Evolutionary conservation across 192 early-diverging fungal species (phyloP), one percentile per base, ranked within the genome.

Genomic region (Entomortierella chlamydospora): DNA sequence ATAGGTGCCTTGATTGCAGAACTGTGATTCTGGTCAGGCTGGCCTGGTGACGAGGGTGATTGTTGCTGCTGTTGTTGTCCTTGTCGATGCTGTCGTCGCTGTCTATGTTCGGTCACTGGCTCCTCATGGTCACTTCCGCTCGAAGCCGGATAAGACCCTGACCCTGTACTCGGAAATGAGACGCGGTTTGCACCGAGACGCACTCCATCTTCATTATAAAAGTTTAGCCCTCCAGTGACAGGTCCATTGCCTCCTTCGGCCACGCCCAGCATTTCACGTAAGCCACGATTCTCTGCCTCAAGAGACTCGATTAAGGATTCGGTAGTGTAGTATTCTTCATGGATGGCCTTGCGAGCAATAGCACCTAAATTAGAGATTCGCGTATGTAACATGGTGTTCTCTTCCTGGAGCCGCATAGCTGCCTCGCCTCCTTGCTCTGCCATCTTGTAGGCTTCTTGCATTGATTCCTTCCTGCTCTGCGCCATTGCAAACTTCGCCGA

Each of bases 401-500:
- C 76, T 50, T 79, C 68, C 43, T 70, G 76, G 0, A 79, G 68
- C 1, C 62, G 34, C 42, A 61, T 30, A 1, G 68, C 76, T 13
- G 60, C 53, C 26, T 79, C 76, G 18, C 64, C 64, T 10, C 65
- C 76, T 59, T 70, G 76, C 31, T 79, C 76, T 7, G 76, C 63
- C 76, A 79, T 79, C 20, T 68, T 64, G 62, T 64, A 61, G 11
- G 76, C 68, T 58, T 79, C 76, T 2, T 61, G 76, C 76, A 79
- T 70, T 20, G 76, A 68, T 20, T 79, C 76, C 34, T 61, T 64
- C 31, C 76, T 64, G 22, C 56, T 68, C 30, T 79, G 76, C 0
- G 68, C 76, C 67, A 79, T 79, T 0, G 76, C 76, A 42, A 79
- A 61, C 76, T 79, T 37, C 10, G n/a, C n/a, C n/a, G n/a, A n/a